A percentile compares a stretch with the other conserved stretches of the same genome.
These are phyloP conservation scores for Didymella sp. DNA, from an alignment of 2,329 filamentous ascomycete genomes.

Conservation along the genomic window DNA sequence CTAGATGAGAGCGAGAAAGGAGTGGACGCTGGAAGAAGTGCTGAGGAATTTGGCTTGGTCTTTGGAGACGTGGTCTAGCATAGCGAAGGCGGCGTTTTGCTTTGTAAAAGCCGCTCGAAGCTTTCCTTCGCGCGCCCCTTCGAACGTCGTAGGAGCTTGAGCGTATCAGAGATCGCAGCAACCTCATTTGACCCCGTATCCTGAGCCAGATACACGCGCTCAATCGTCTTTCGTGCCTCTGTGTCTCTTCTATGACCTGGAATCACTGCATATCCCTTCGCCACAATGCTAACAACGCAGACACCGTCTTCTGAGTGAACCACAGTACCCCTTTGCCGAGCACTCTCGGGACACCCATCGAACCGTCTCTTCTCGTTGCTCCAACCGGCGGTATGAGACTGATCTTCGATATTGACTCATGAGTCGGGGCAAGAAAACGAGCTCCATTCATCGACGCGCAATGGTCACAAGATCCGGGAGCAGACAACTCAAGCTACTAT, in stretches of 20 bases:
- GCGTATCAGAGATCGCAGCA: slow-evolving; percentile 1
- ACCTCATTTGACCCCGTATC: neutral
- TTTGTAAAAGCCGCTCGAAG: no score
- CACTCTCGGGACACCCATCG: slow-evolving; percentile 44
- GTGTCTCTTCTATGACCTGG: slow-evolving; percentile 6
- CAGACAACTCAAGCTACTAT: no score
- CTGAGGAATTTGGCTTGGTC: no score
- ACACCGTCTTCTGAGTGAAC: slow-evolving; percentile 6
- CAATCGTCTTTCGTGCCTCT: slow-evolving; percentile 4
- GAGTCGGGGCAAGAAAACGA: no score
- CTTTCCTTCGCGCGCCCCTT: neutral
- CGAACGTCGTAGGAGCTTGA: neutral
- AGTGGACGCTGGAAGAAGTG: no score
- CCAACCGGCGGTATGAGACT: slow-evolving; percentile 42
- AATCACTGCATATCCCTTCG: slow-evolving; percentile 23
- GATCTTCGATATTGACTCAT: no score
- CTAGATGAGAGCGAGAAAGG: no score
- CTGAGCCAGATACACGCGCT: slow-evolving; percentile 8
- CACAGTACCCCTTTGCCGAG: slow-evolving; percentile 43
- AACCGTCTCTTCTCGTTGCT: slow-evolving; percentile 43
- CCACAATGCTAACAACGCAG: slow-evolving; percentile 18
- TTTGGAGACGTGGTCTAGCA: no score
- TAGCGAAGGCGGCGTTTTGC: no score
- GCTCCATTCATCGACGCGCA: no score
- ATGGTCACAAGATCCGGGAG: no score